Evolutionary conservation across 148 eudicot species (phyloP).

Genomic region (Fallopia convolvulus): DNA sequence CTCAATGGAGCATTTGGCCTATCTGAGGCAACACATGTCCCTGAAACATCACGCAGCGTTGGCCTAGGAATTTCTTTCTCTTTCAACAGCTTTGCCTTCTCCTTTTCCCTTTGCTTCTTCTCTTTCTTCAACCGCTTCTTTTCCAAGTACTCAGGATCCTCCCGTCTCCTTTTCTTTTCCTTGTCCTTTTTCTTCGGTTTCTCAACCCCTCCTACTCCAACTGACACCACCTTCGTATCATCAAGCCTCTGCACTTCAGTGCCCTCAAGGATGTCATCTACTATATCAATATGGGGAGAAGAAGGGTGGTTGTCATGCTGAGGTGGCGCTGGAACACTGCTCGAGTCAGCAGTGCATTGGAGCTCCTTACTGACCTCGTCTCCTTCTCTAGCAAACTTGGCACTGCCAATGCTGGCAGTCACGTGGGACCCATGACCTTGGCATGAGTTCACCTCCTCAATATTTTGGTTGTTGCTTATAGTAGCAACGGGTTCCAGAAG

Average conservation of each 20-base stretch:
- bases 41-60: not conserved
- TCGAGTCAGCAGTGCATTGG: conserved; percentile 94
- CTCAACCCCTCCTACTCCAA: conserved; percentile 23
- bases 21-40: not conserved
- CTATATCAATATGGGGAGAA: conserved; percentile 22
- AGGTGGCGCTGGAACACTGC: conserved; percentile 35
- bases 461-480: conserved; percentile 25
- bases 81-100: conserved; percentile 41
- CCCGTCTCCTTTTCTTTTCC: conserved; percentile 67
- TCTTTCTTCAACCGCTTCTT: conserved; percentile 73
- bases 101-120: conserved; percentile 69
- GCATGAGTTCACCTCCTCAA: conserved; percentile 79
- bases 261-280: conserved; percentile 19
- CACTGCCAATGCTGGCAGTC: conserved; percentile 94
- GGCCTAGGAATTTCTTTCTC: conserved; percentile 14
- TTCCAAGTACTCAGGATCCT: conserved; percentile 61
- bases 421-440: conserved; percentile 80
- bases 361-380: conserved; percentile 65
- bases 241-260: conserved; percentile 22
- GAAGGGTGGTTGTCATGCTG: conserved; percentile 20
- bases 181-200: conserved; percentile 46
- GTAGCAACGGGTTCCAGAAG: conserved; percentile 17
- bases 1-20: conserved; percentile 4
- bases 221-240: conserved; percentile 20
- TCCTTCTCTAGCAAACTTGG: conserved; percentile 49